Evolutionary conservation across 331 rosid genomes (phyloP), one percentile per base, ranked within the genome.

Genomic region (Malus hybrid): DNA sequence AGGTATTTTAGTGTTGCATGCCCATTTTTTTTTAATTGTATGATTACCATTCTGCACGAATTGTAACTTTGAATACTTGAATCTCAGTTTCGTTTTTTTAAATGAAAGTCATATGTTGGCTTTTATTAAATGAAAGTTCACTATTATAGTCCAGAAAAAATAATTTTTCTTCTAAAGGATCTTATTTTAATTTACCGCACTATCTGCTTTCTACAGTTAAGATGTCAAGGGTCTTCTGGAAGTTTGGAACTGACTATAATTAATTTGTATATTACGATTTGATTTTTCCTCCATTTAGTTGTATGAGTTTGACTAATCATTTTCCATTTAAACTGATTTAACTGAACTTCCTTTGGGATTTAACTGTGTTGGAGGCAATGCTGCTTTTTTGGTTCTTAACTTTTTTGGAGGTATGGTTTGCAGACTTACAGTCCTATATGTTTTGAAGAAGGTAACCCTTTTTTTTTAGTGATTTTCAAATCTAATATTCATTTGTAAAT

Each of bases 301-400:
- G 24, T 39, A 74, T 34, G 39, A 34, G 39, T 34, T 34, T 79
- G 27, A 39, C 70, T 52, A 34, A 28, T 61, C 34, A 18, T 20
- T 22, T 50, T 65, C 2, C 77, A 34, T 60, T 36, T 81, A 75
- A 71, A 83, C 72, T 65, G 42, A 71, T 73, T 82, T 33, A 73
- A 90, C 96, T 54, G 97, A 93, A 84, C 96, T 97, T 60, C 86
- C 78, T 46, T 77, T 90, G 68, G 98, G 97, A 82, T 93, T 93
- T 75, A 93, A 93, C 83, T 91, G 98, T 61, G 88, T 93, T 20
- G 97, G 98, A 61, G 22, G 22, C 22, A 22, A 88, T 85, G 87
- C 96, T 79, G 97, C 96, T 72, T 87, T 95, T 69, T 77, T 87
- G 80, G 86, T 91, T 79, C 92, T 93, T 85, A 93, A 91, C 69